Base-by-base conservation (phyloP, 805 yeast genomes). In the Debaryomyces castellii region DNA sequence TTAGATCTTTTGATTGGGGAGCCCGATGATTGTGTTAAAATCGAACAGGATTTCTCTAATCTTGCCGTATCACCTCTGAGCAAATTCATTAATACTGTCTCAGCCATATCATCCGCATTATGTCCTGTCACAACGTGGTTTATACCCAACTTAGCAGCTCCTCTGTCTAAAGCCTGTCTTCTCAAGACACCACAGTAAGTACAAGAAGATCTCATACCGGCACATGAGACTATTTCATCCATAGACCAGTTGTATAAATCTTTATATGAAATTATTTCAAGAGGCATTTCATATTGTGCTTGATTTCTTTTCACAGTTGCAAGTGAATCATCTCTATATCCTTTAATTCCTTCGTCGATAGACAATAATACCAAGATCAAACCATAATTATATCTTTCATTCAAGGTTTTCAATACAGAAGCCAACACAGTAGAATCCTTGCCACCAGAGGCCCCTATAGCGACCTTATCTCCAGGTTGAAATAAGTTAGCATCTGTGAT, bases 101-200 rank as follows among this genome's bases (percentile, higher is more conserved):
- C 99, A 1, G 99, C 99, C 89, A 94, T 87, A 67, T 94, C 99
- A 64, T 94, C 99, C 0, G 99, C 99, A 64, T 94, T 94, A 66
- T 94, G 99, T 2, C 99, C 99, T 0, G 99, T 94, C 1, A 94
- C 95, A 25, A 94, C 94, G 66, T 94, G 99, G 44, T 77, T 75
- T 42, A 94, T 90, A 0, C 85, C 89, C 20, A 92, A 67, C 59
- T 84, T 86, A 9, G 87, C 83, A 2, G 98, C 97, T 2, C 99
- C 99, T 54, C 99, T 76, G 64, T 94, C 99, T 40, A 94, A 69
- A 0, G 99, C 97, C 67, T 94, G 99, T 54, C 99, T 78, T 66
- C 99, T 76, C 46, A 94, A 81, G 5, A 94, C 99, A 41, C 99
- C 99, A 72, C 99, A 94, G 61, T 94, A 94, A 0, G 99, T 94